Evolutionary conservation across 75 land plant genomes (phyloP), one percentile per base, ranked within the genome.

Genomic region (Gnetum montanum): DNA sequence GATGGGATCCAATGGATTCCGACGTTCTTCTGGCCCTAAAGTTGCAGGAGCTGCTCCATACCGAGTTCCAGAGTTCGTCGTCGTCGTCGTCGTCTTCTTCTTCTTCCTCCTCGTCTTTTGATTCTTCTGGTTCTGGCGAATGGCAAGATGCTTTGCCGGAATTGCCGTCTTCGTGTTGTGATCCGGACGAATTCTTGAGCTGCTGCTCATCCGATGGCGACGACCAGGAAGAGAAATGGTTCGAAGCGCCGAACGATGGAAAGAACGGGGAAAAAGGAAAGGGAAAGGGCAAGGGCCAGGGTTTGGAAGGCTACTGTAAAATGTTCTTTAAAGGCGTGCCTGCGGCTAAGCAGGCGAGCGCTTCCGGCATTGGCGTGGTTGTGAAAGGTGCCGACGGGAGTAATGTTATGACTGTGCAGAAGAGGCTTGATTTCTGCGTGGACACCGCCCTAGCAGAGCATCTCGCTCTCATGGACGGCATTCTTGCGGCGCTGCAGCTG

Each of bases 391-490:
- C 80, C n/a, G 1, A 22, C 19, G 55, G 60, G 16, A 29, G 29
- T 28, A 65, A 73, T 20, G 15, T 46, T 31, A 31, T 66, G 18
- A 66, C 62, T 27, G 72, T 80, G 28, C 84, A 80, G 70, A 84
- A 84, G 57, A 80, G 65, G 55, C 67, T 84, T 49, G 88, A 80
- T 62, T 84, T 81, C 31, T 70, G 58, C 50, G 84, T 77, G 5
- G 78, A 81, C 23, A 79, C 74, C 33, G 35, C 66, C 4, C 83
- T 81, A 29, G 89, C 81, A 4, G 86, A 89, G 53, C 80, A 76
- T 55, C 60, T 82, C 25, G 90, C 90, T 45, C 58, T 89, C 57
- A 61, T 89, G 68, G 90, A 81, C 57, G 95, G 90, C 4, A 59
- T 89, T 33, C 24, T 60, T 23, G 78, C 57, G 29, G 83, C 83